Evolutionary conservation across 805 yeast genomes (phyloP), one percentile per base, ranked within the genome.

Genomic region (Ogataea ramenticola): DNA sequence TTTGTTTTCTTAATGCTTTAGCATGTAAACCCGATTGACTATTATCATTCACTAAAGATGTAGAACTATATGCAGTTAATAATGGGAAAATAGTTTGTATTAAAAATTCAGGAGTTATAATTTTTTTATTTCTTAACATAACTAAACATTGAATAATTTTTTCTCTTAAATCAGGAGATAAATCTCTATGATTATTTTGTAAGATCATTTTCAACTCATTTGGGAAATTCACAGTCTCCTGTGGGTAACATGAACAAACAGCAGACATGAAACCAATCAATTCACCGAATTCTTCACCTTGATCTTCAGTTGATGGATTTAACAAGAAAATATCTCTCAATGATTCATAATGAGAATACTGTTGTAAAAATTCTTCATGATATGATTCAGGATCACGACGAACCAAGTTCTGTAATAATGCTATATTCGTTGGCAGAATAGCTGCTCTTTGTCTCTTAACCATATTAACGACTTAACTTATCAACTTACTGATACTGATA

Each of bases 361-460:
- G 99, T 55, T 89, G 93, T 34, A 84, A 63, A 63, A 93, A 93
- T 64, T 93, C 99, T 64, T 93, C 99, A 47, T 80, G 79, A 61
- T 93, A 93, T 0, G 98, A 90, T 54, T 77, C 85, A 2, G 99
- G 97, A 62, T 93, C 99, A 55, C 97, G 75, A 54, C 90, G 83
- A 10, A 93, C 95, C 50, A 93, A 72, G 62, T 93, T 93, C 67
- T 93, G 99, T 47, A 93, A 67, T 49, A 91, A 69, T 33, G 95
- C 90, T 59, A 93, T 85, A 65, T 93, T 93, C 17, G 89, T 86
- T 11, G 98, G 98, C 60, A 91, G 70, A 45, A 90, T 75, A 39
- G 97, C 96, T 24, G 96, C 93, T 75, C 96, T 86, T 67, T 86
- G 81, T 62, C 81, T 76, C 64, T 82, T 86, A 31, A 77, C 96